Conservation (phyloP, 1,284 basidiomycete genomes). For the Ganoderma lingzhi region DNA sequence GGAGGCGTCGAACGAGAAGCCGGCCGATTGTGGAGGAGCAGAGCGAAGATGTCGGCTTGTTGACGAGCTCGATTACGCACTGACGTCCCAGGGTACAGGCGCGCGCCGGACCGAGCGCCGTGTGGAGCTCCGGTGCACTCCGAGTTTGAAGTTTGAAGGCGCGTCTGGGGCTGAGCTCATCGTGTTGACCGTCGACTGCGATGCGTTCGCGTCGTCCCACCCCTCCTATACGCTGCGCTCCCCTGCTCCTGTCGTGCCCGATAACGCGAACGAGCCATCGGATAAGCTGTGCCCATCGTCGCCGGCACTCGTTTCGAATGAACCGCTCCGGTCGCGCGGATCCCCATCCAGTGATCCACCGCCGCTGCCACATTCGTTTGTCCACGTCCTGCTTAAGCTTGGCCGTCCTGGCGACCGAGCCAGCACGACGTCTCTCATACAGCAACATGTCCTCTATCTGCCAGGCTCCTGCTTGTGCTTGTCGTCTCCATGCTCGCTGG, state of each 20-base stretch:
- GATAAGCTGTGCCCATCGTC: not conserved
- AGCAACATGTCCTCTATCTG: not conserved
- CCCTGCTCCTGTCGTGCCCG: not conserved
- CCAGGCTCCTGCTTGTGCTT: not conserved
- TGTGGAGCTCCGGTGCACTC: not conserved
- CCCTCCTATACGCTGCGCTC: not conserved
- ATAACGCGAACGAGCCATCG: not conserved
- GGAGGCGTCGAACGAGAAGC: not conserved
- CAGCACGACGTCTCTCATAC: no score
- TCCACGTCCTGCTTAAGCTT: no score
- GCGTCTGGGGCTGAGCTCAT: slow-evolving; percentile 4
- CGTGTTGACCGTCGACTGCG: not conserved
- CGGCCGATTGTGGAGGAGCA: slow-evolving; percentile 7
- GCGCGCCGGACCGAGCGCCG: slow-evolving; percentile 2
- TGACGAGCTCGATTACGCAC: slow-evolving; percentile 8
- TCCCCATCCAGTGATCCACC: no score
- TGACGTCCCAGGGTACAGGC: not conserved
- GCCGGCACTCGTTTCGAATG: no score
- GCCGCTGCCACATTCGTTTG: no score
- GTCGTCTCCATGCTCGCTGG: not conserved
- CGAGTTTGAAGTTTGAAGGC: not conserved
- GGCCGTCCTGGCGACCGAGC: no score
- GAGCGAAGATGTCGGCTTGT: slow-evolving; percentile 10
- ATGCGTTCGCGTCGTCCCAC: not conserved
- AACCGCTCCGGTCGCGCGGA: no score